Evolutionary conservation across 305 asterid species (phyloP), one percentile per base, ranked within the genome.

Genomic region (Rubia peregrina): DNA sequence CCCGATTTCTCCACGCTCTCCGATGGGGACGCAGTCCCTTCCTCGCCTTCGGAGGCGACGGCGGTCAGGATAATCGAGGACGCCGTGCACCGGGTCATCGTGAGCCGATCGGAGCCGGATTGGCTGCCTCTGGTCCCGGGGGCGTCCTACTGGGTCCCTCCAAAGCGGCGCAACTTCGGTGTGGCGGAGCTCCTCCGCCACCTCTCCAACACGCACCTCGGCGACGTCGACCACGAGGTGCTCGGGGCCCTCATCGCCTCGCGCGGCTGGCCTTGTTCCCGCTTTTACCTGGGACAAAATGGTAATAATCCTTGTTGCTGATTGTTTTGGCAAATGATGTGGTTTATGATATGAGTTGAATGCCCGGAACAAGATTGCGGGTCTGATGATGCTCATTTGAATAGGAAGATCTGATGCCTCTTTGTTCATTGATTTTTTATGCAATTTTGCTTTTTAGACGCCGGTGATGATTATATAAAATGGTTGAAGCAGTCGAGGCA

Each of bases 391-490:
- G 51, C 87, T 82, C 78, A 72, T 64, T 85, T 85, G 87, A 78
- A 88, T 90, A 88, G 97, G 95, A 90, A 90, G 95, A 88, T 85
- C 97, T 90, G 97, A 88, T 85, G 95, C 86, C 76, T 43, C 7
- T 9, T n/a, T 53, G 4, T 17, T 12, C 5, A n/a, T n/a, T n/a
- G n/a, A n/a, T 16, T 53, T 51, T 16, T 6, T 14, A 3, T 17
- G 1, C 0, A 4, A 4, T 16, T 0, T 53, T 30, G 12, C 3
- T 21, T 21, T 21, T 57, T 61, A 8, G 41, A 19, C 16, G 89
- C 85, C 86, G 7, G 38, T 87, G 93, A 85, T 87, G 93, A 79
- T 70, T 16, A 13, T 16, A 16, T 10, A 36, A 38, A 71, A 76
- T 17, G 73, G 65, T 75, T 48, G 71, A 17, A 44, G 55, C 90